Percentiles rank a stretch among this genome's conserved stretches.
Evolutionary conservation across 495 filamentous ascomycete species (phyloP).

Genomic region (Neurospora sp.): DNA sequence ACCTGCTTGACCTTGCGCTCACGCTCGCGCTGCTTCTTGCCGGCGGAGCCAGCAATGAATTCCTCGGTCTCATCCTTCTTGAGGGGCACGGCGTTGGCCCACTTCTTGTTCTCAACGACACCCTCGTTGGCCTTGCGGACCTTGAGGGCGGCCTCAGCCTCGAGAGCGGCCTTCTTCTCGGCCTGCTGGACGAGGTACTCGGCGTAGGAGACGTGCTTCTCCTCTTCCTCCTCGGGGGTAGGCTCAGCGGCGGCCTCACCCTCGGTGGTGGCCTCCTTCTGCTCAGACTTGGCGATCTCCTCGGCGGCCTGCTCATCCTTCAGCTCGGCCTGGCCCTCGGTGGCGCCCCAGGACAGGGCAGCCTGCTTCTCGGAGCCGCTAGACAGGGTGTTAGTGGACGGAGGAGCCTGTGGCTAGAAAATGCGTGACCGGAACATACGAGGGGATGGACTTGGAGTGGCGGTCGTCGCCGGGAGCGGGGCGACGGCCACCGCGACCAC

Average conservation of each 20-base stretch:
- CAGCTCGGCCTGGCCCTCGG: constrained; percentile 67
- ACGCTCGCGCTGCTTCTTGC: constrained; percentile 78
- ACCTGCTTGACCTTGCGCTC: constrained; percentile 87
- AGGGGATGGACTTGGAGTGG: constrained; percentile 62
- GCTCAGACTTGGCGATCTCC: constrained; percentile 72
- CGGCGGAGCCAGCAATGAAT: constrained; percentile 63
- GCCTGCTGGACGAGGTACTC: constrained; percentile 84
- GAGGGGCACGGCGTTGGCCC: constrained; percentile 73
- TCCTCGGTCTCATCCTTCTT: constrained; percentile 60
- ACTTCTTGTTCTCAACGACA: constrained; percentile 76
- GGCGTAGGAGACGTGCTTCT: constrained; percentile 77
- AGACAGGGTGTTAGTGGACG: constrained; percentile 10
- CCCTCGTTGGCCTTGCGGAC: constrained; percentile 88
- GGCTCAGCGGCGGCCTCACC: constrained; percentile 24
- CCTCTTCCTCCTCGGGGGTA: constrained; percentile 56
- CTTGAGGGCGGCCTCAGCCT: constrained; percentile 43
- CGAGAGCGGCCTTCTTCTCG: constrained; percentile 69
- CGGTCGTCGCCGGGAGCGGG: constrained; percentile 61
- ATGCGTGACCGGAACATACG: constrained; percentile 38
- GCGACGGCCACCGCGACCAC: constrained; percentile 38
- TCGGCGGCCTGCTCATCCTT: constrained; percentile 84
- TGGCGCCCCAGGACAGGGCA: constrained; percentile 79
- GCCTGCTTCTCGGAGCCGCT: constrained; percentile 84
- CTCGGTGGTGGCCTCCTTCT: constrained; percentile 43
- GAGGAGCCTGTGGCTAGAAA: constrained; percentile 1